Evolutionary conservation across 768 basidiomycete species (phyloP).

Genomic region (Clitopilus hobsonii): DNA sequence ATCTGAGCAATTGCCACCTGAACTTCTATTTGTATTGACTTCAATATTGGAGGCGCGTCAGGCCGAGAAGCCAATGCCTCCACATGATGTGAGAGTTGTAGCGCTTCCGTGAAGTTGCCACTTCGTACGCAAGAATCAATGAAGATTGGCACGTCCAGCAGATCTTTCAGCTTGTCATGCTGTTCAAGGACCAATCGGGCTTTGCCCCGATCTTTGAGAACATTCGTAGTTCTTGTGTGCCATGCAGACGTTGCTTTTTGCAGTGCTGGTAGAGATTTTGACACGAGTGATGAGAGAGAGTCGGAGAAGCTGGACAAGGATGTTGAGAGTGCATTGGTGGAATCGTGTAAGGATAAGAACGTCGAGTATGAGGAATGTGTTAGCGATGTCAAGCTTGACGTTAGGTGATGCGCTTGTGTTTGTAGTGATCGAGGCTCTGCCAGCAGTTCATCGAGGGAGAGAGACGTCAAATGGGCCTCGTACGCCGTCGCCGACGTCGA

Average conservation of each 20-base stretch:
- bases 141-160: constrained; percentile 86
- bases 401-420: constrained; percentile 82
- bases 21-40: constrained; percentile 63
- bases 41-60: constrained; percentile 45
- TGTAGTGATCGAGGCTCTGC: constrained; percentile 73
- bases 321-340: constrained; percentile 65
- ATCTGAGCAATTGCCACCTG: constrained; percentile 66
- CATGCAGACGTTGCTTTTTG: constrained; percentile 72
- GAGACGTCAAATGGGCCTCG: constrained; percentile 58
- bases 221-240: constrained; percentile 63
- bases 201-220: constrained; percentile 71
- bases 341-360: constrained; percentile 82
- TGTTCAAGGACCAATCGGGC: constrained; percentile 88
- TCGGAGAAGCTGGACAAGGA: constrained; percentile 73
- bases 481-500: constrained; percentile 40
- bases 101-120: constrained; percentile 88
- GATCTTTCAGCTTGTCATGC: constrained; percentile 87
- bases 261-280: constrained; percentile 66
- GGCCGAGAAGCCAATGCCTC: constrained; percentile 40
- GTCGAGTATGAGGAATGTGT: constrained; percentile 91
- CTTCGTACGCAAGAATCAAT: constrained; percentile 93
- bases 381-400: constrained; percentile 83
- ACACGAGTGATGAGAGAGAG: constrained; percentile 68
- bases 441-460: constrained; percentile 64
- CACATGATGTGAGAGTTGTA: constrained; percentile 78